Evolutionary conservation across 768 basidiomycete species (phyloP), one percentile per base, ranked within the genome.

Genomic region (Peribolospora baueri): DNA sequence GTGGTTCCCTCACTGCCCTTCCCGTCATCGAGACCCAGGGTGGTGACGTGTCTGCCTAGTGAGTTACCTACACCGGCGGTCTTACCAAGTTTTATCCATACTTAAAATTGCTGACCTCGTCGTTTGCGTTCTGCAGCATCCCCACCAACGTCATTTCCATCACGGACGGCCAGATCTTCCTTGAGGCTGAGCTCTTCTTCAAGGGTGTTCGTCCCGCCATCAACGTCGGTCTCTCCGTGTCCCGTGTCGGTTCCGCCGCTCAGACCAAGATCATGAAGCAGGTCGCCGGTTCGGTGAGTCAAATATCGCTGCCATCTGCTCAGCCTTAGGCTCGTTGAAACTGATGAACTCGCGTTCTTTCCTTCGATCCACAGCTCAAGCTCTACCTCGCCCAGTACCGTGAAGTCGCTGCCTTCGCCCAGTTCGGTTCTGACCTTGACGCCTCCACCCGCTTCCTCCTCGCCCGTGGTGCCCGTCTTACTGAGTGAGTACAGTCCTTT

Each of bases 211-310:
- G 91, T 68, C 91, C 93, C 54, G 93, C 93, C 62, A 97, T 97
- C 71, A 97, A 97, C 74, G 93, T 98, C 76, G 93, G 93, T 90
- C 86, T 97, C 59, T 98, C 93, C 57, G 93, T 98, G 62, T 98
- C 93, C 59, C 93, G 93, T 78, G 93, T 98, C 74, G 93, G 93
- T 66, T 97, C 91, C 49, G 91, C 93, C 66, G 93, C 93, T 66
- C 93, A 98, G 75, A 95, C 91, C 90, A 95, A 71, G 73, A 87
- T 97, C 73, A 97, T 98, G 93, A 98, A 95, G 83, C 90, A 95
- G 75, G 97, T 97, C 65, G 93, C 93, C 65, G 93, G 93, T 76
- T 97, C 93, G 54, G 25, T 25, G 25, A 25, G 25, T 25, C 25
- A 25, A 25, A 25, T 25, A 25, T 54, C 53, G 25, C 25, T 1